Conservation (phyloP, 2,329 filamentous ascomycete genomes). For the Pseudogymnoascus sp. region DNA sequence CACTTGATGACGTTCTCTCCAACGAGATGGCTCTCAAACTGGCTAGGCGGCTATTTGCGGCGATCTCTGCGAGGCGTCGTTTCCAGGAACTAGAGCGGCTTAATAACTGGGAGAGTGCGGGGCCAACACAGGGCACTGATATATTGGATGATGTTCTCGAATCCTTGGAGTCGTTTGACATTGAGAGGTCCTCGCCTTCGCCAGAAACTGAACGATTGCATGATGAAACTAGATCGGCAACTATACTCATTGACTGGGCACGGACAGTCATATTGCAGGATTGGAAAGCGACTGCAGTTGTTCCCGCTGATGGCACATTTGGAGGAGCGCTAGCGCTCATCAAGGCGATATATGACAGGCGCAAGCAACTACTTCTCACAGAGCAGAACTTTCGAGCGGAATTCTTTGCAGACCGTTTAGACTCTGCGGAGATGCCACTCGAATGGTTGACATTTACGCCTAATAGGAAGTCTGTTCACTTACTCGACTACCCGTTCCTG, state of each 20-base stretch:
- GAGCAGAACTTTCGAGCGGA: slow-evolving; percentile 67
- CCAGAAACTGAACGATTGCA: background rate
- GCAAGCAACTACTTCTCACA: slow-evolving; percentile 56
- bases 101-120: slow-evolving; percentile 12
- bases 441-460: slow-evolving; percentile 58
- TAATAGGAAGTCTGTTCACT: slow-evolving; percentile 59
- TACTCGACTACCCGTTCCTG: slow-evolving; percentile 74
- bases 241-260: slow-evolving; percentile 61
- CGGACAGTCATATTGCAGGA: slow-evolving; percentile 67
- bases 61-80: slow-evolving; percentile 35
- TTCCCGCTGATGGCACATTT: slow-evolving; percentile 63
- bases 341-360: slow-evolving; percentile 55
- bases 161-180: slow-evolving; percentile 28
- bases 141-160: slow-evolving; percentile 37
- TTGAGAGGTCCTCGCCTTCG: slow-evolving; percentile 18
- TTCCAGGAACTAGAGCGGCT: slow-evolving; percentile 26
- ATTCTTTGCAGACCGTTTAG: slow-evolving; percentile 68
- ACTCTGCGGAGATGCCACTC: slow-evolving; percentile 66
- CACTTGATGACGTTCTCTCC: slow-evolving; percentile 57
- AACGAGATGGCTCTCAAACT: slow-evolving; percentile 53
- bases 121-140: slow-evolving; percentile 22
- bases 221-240: slow-evolving; percentile 49
- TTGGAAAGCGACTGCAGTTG: slow-evolving; percentile 70
- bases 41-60: slow-evolving; percentile 51
- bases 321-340: slow-evolving; percentile 73